Conservation (phyloP, 1,284 basidiomycete species). For the Rhizopogon hawkerae region DNA sequence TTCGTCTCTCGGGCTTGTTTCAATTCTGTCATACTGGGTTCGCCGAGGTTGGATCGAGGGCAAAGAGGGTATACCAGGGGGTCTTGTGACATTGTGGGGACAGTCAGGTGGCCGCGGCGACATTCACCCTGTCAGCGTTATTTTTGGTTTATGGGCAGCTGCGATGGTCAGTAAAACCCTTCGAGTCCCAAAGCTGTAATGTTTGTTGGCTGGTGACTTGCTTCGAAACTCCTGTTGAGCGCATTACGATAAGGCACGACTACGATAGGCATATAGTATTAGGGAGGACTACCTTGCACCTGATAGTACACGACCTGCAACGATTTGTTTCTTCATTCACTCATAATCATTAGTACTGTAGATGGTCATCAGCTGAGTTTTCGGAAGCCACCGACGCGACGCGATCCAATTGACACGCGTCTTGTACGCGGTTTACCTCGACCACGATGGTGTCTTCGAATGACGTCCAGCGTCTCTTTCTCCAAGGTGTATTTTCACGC, state of each 20-base stretch:
- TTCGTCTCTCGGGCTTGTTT: conserved; percentile 78
- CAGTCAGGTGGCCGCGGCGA: conserved; percentile 66
- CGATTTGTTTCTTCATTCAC: not conserved
- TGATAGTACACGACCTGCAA: not conserved
- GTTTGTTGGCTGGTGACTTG: not conserved
- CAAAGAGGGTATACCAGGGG: conserved; percentile 67
- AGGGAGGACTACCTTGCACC: not conserved
- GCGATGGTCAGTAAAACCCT: conserved; percentile 96
- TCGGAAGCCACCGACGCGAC: conserved; percentile 10
- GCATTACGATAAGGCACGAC: not conserved
- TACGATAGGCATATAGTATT: not conserved
- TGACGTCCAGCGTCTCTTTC: conserved; percentile 66
- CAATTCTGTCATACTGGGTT: conserved; percentile 75
- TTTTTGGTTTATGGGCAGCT: conserved; percentile 80
- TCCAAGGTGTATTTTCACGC: conserved; percentile 69
- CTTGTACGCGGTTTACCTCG: not conserved
- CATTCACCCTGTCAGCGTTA: conserved; percentile 64
- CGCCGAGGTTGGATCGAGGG: conserved; percentile 78
- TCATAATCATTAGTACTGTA: too few relatives aligned
- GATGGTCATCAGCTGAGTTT: not conserved
- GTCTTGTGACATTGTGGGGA: conserved; percentile 68
- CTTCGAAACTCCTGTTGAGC: not conserved
- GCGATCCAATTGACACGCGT: conserved; percentile 6
- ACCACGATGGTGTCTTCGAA: conserved; percentile 36
- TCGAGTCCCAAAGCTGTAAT: conserved; percentile 68